Conservation (phyloP, 2,329 filamentous ascomycete species). For the Fusarium longipes region DNA sequence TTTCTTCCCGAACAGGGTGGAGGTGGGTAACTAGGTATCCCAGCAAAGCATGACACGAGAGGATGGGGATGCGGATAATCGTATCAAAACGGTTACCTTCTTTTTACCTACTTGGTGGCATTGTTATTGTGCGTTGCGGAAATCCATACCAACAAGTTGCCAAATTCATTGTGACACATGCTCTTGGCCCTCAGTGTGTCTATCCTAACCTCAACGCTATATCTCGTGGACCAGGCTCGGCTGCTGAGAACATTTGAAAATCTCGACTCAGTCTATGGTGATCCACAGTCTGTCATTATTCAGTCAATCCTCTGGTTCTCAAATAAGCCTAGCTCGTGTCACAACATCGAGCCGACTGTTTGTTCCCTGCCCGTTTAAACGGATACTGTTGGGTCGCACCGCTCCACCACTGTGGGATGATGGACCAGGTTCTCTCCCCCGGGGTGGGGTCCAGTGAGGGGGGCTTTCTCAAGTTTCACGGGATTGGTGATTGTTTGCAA, state of each 20-base stretch:
- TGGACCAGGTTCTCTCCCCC: conserved; percentile 14
- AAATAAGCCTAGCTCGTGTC: conserved; percentile 17
- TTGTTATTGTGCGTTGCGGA: neutral
- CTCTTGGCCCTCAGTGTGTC: neutral
- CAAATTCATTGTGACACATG: neutral
- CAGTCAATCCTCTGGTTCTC: conserved; percentile 1
- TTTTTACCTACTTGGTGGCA: neutral
- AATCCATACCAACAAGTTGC: neutral
- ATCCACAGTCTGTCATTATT: neutral
- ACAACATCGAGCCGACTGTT: conserved; percentile 19
- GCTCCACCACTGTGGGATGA: conserved; percentile 37
- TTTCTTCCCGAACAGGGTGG: conserved; percentile 11
- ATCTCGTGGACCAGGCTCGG: no score
- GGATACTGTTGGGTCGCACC: conserved; percentile 10
- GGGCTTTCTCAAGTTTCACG: neutral
- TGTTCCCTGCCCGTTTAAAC: conserved; percentile 16
- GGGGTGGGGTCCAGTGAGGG: neutral
- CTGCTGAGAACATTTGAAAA: neutral
- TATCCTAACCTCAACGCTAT: neutral
- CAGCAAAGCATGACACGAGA: conserved; percentile 14
- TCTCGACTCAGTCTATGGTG: neutral
- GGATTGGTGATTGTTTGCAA: neutral
- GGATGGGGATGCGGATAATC: neutral
- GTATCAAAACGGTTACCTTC: neutral
- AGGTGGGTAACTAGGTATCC: neutral